Conservation (phyloP, 805 yeast species). For the Cyberlindnera suaveolens region DNA sequence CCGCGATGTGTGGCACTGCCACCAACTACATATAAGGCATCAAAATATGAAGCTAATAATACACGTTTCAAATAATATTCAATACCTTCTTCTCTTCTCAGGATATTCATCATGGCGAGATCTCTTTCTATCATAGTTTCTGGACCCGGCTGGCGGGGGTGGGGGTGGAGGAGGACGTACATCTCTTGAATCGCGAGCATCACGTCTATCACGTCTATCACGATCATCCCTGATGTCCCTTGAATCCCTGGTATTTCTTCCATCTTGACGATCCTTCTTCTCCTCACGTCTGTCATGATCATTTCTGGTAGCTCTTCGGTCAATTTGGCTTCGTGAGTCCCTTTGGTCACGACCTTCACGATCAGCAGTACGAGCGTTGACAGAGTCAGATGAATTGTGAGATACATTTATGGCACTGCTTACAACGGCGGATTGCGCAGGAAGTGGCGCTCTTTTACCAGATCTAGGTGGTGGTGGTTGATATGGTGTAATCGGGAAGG, state of each 20-base stretch:
- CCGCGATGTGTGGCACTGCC: no score
- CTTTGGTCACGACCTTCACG: background rate
- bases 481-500: background rate
- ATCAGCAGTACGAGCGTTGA: background rate
- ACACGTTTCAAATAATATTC: background rate
- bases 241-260: background rate
- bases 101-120: background rate
- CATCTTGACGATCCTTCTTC: background rate
- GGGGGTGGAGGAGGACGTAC: conserved; percentile 11
- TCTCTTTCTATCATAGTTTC: background rate
- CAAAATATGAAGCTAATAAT: background rate
- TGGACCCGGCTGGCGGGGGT: conserved; percentile 6
- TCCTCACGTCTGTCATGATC: background rate
- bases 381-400: background rate
- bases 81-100: background rate
- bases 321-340: background rate
- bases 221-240: background rate
- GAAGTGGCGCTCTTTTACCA: conserved; percentile 3
- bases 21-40: background rate
- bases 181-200: background rate
- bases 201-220: background rate
- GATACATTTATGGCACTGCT: background rate
- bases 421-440: conserved; percentile 1
- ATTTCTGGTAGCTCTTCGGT: background rate
- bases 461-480: background rate